Evolutionary conservation across 441 rosid genomes (phyloP).

Genomic region (Populus tomentosa): DNA sequence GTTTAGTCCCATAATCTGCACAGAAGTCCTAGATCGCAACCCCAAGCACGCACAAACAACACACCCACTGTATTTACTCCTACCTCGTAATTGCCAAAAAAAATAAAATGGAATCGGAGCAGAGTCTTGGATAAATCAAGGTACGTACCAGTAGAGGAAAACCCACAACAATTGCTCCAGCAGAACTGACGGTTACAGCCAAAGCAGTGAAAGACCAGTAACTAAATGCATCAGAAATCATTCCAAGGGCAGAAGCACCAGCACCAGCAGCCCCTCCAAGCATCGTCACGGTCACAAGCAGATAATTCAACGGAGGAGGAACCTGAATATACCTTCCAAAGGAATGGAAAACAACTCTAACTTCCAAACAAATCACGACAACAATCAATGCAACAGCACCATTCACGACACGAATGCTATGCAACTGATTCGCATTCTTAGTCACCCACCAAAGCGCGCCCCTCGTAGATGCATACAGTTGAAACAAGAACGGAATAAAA

Average conservation of each 20-base stretch:
- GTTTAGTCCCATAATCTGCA: not conserved
- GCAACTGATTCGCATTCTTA: constrained; percentile 60
- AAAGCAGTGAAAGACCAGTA: constrained; percentile 66
- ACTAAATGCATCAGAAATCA: constrained; percentile 81
- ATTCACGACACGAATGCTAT: constrained; percentile 69
- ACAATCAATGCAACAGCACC: constrained; percentile 83
- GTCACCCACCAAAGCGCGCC: constrained; percentile 97
- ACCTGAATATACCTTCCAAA: constrained; percentile 95
- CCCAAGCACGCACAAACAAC: not conserved
- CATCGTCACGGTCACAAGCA: constrained; percentile 79
- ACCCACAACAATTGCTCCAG: constrained; percentile 91
- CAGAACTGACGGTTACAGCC: constrained; percentile 80
- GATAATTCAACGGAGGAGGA: constrained; percentile 79
- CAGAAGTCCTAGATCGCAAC: not conserved
- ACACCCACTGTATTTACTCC: not conserved
- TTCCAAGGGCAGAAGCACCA: constrained; percentile 77
- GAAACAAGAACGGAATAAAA: constrained; percentile 87
- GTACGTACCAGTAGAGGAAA: constrained; percentile 82
- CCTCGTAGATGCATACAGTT: constrained; percentile 81
- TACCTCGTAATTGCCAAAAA: not conserved
- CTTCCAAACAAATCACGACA: constrained; percentile 81
- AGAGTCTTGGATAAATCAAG: constrained; percentile 9
- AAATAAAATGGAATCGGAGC: not conserved
- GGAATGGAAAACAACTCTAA: constrained; percentile 88
- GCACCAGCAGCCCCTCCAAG: constrained; percentile 94